Evolutionary conservation across 176 grass and related monocot species (phyloP).

Genomic region (Bothriochloa decipiens): DNA sequence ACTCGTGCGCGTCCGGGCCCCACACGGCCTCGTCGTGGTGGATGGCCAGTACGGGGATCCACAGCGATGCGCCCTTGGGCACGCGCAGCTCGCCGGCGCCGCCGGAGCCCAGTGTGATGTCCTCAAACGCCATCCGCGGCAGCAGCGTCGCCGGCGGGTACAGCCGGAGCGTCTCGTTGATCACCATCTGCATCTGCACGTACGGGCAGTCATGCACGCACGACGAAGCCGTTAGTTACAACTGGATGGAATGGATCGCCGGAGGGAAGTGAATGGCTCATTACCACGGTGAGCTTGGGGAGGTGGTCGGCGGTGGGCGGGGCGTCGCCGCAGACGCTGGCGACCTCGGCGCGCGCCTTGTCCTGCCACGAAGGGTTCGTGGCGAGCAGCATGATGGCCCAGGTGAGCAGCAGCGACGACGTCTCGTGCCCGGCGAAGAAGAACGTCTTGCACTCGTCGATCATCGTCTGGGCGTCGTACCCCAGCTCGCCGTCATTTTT

Average conservation of each 20-base stretch:
- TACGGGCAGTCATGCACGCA: too few species aligned
- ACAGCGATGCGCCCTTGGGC: constrained; percentile 82
- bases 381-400: constrained; percentile 87
- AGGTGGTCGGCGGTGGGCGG: constrained; percentile 67
- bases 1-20: constrained; percentile 80
- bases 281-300: constrained; percentile 76
- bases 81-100: constrained; percentile 58
- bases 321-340: constrained; percentile 46
- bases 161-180: constrained; percentile 85
- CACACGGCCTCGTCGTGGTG: constrained; percentile 82
- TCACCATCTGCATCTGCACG: constrained; percentile 98
- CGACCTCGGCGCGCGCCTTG: constrained; percentile 74
- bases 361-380: constrained; percentile 82
- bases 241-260: too few species aligned
- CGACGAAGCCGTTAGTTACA: too few species aligned
- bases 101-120: constrained; percentile 65
- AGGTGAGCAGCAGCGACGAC: constrained; percentile 85
- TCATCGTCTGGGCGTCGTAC: constrained; percentile 70
- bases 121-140: constrained; percentile 92
- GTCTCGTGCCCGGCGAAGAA: constrained; percentile 97
- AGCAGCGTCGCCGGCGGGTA: constrained; percentile 94
- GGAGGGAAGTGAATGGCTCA: neutral
- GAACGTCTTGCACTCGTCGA: constrained; percentile 99
- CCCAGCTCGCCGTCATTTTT: too few species aligned
- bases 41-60: constrained; percentile 90